Conservation (phyloP, 1,284 basidiomycete genomes). For the Filobasidium uniguttulatum region DNA sequence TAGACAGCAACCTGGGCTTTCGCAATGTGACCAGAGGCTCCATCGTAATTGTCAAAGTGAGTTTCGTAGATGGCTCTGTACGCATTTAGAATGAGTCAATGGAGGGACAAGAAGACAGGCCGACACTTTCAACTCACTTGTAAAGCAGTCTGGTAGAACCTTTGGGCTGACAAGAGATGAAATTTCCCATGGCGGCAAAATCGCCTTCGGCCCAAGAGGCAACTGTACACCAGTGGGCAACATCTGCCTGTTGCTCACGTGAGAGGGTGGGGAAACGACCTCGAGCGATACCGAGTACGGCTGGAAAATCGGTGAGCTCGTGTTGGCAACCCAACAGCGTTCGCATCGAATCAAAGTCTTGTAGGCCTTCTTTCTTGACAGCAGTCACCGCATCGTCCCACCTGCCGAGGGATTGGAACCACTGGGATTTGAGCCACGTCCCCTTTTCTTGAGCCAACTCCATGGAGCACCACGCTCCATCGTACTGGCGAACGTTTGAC, state of each 20-base stretch:
- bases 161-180: slow-evolving; percentile 28
- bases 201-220: slow-evolving; percentile 28
- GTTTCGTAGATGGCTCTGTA: slow-evolving; percentile 28
- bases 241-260: slow-evolving; percentile 23
- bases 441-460: slow-evolving; percentile 7
- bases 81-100: background rate
- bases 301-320: slow-evolving; percentile 24
- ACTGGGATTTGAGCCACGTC: slow-evolving; percentile 6
- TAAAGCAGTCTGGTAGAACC: slow-evolving; percentile 31
- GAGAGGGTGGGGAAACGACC: slow-evolving; percentile 24
- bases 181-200: slow-evolving; percentile 30
- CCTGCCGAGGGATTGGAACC: slow-evolving; percentile 9
- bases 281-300: slow-evolving; percentile 25
- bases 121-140: slow-evolving; percentile 18
- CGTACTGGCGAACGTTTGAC: slow-evolving; percentile 9
- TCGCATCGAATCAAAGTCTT: slow-evolving; percentile 5
- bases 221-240: slow-evolving; percentile 27
- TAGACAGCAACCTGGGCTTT: slow-evolving; percentile 29
- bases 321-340: slow-evolving; percentile 19
- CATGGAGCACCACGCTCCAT: slow-evolving; percentile 8
- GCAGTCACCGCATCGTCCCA: slow-evolving; percentile 13
- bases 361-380: background rate
- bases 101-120: background rate
- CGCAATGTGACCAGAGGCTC: slow-evolving; percentile 26
- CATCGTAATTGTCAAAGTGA: slow-evolving; percentile 22